phyloP scores from a whole-genome alignment of 192 early-diverging fungal species.

The Oehlia diaphana region DNA sequence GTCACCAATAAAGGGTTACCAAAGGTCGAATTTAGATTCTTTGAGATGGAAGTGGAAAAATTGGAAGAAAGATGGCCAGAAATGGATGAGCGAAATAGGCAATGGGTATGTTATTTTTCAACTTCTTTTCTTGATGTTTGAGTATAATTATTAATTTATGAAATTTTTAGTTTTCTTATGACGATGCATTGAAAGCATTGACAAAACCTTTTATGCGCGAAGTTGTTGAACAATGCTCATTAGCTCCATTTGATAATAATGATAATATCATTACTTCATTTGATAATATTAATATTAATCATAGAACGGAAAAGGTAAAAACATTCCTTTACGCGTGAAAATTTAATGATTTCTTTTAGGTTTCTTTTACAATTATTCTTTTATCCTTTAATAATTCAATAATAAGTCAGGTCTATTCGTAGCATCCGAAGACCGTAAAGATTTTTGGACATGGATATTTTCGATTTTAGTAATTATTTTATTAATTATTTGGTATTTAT shows the following conservation, averaged over 20 bases:
- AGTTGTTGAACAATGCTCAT: constrained; percentile 41
- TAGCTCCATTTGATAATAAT: constrained; percentile 16
- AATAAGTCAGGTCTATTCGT: not conserved
- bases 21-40: constrained; percentile 49
- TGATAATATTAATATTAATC: not conserved
- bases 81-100: constrained; percentile 46
- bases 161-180: constrained; percentile 41
- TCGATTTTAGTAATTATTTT: constrained; percentile 7
- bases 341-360: not conserved
- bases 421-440: not conserved
- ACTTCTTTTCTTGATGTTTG: not conserved
- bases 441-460: constrained; percentile 13
- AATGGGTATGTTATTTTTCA: constrained; percentile 42
- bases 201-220: constrained; percentile 48
- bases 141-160: not conserved
- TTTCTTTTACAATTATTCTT: not conserved
- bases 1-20: constrained; percentile 39
- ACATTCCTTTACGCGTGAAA: not conserved
- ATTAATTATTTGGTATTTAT: constrained; percentile 17
- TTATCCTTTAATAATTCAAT: not conserved
- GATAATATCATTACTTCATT: not conserved
- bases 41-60: constrained; percentile 57
- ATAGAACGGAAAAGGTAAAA: not conserved
- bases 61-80: constrained; percentile 57
- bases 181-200: constrained; percentile 37